phyloP scores from a whole-genome alignment of 805 yeast genomes.

The Danielozyma ontarioensis region DNA sequence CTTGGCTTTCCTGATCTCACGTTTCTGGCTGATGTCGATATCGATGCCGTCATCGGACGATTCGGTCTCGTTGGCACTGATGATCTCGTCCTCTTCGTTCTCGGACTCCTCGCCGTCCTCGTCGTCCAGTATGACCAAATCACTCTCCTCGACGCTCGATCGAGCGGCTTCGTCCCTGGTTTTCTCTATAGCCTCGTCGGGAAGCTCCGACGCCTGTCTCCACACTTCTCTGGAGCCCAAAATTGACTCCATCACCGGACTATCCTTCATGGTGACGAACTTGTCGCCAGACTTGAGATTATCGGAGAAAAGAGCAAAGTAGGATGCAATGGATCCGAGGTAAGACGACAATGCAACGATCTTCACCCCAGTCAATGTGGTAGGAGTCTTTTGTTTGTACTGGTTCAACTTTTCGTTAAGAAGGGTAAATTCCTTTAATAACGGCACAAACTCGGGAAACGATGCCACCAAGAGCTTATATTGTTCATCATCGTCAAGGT shows the following conservation, averaged over 20 bases:
- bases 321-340: constrained; percentile 70
- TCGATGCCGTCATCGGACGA: constrained; percentile 42
- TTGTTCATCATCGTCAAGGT: constrained; percentile 49
- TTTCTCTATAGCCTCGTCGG: constrained; percentile 16
- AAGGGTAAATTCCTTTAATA: constrained; percentile 54
- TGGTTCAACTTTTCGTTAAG: constrained; percentile 39
- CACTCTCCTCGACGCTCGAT: constrained; percentile 12
- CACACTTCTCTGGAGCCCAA: constrained; percentile 80
- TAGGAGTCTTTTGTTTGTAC: constrained; percentile 20
- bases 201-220: constrained; percentile 70
- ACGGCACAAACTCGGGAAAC: constrained; percentile 82
- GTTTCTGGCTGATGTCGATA: constrained; percentile 39
- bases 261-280: constrained; percentile 66
- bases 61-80: constrained; percentile 12
- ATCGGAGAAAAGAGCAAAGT: constrained; percentile 68
- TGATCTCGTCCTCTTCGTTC: constrained; percentile 13
- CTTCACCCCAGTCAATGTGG: constrained; percentile 46
- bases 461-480: constrained; percentile 49
- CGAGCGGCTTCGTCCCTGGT: constrained; percentile 1
- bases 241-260: constrained; percentile 84
- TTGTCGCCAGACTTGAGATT: constrained; percentile 50
- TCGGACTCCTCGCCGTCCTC: constrained; percentile 10
- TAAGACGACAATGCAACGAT: constrained; percentile 71
- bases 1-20: constrained; percentile 41
- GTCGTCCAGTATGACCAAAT: constrained; percentile 8